Base-by-base conservation (phyloP, 177 flowering plant genomes). In the Viscum album region DNA sequence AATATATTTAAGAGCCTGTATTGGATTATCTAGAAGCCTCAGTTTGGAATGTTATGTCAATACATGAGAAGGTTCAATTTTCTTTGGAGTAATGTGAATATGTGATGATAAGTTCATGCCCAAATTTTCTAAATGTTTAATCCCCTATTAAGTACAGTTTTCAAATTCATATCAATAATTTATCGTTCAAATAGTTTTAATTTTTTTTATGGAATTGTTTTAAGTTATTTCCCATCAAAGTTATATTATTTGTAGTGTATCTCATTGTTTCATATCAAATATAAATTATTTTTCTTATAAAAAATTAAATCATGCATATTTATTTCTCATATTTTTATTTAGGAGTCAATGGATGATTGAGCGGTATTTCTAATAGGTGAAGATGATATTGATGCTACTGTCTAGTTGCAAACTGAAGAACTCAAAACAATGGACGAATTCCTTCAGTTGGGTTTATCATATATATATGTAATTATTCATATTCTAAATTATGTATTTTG, bases 331-430 rank as follows among this genome's bases (percentile, higher is more conserved):
- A 28, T n/a, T 19, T 17, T 0, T 47, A 5, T 47, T 0, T 28
- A 11, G 99, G 96, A 90, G 73, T 87, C 97, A 24, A 70, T 78
- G 74, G 99, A 97, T 12, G 97, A 95, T 84, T 80, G 92, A 70
- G 79, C 92, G 69, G 90, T 91, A 69, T 92, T 95, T 80, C 92
- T 95, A 58, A 92, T 97, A 12, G 99, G 99, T 72, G 96, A 95
- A 85, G 97, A 95, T 83, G 99, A 95, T 81, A 95, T 95, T 74
- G 94, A 95, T 77, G 84, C 96, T 73, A 89, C 96, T 68, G 82
- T 81, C 61, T 85, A 82, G 71, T 70, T 90, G 78, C 81, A 92
- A 47, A 77, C 82, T 39, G 97, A 95, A 76, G 89, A 79, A 73
- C 81, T 74, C 90, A 78, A 45, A 77, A 69, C 68, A 79, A 35